These are phyloP conservation scores for Trametes gibbosa DNA, from an alignment of 768 basidiomycete species.

Conservation along the genomic window DNA sequence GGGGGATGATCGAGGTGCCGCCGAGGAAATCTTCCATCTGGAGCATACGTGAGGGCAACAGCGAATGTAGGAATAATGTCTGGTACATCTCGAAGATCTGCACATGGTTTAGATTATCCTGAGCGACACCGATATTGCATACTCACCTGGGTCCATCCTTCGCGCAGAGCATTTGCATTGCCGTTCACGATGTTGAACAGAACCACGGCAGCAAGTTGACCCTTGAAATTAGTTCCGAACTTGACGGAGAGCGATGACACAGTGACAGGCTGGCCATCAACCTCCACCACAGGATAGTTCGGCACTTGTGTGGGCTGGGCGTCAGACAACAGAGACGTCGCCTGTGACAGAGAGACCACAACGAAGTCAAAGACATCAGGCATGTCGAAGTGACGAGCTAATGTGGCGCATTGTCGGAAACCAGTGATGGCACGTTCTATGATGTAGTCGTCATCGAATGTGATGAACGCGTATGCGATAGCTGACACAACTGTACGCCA, in stretches of 20 bases:
- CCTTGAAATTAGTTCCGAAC: constrained; percentile 94
- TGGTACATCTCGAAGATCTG: constrained; percentile 99
- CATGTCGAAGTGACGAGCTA: constrained; percentile 84
- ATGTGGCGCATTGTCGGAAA: constrained; percentile 94
- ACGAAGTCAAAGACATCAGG: constrained; percentile 98
- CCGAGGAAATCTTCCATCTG: constrained; percentile 99
- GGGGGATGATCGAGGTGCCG: constrained; percentile 89
- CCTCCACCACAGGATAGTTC: constrained; percentile 84
- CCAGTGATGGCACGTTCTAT: constrained; percentile 93
- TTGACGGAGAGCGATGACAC: constrained; percentile 90
- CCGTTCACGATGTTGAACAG: constrained; percentile 97
- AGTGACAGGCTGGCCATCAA: constrained; percentile 86
- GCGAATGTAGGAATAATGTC: constrained; percentile 90
- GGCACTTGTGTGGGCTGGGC: constrained; percentile 66
- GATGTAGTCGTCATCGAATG: constrained; percentile 94
- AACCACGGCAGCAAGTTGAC: constrained; percentile 94
- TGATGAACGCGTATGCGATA: constrained; percentile 93
- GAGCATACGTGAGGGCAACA: constrained; percentile 85
- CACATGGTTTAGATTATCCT: neutral
- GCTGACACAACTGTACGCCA: constrained; percentile 95
- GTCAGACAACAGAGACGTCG: constrained; percentile 83
- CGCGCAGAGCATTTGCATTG: constrained; percentile 88
- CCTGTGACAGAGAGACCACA: constrained; percentile 87
- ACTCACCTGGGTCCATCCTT: constrained; percentile 89
- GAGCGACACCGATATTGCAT: neutral